Evolutionary conservation across 2,329 filamentous ascomycete genomes (phyloP).

Genomic region (Talaromyces amestolkiae): DNA sequence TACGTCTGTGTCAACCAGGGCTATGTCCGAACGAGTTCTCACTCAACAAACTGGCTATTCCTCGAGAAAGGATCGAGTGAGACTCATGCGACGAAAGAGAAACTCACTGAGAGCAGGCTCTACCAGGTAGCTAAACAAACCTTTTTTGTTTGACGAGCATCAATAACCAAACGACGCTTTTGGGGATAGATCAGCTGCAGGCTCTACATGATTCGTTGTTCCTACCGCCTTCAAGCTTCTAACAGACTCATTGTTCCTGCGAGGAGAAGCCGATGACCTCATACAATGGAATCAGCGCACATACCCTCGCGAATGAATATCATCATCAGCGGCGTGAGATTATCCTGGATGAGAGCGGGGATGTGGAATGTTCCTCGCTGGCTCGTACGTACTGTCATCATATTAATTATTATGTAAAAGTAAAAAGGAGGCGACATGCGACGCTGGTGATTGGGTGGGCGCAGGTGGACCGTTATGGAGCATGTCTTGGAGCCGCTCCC

Average conservation of each 20-base stretch:
- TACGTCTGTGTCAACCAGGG: no score
- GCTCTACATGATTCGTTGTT: not conserved
- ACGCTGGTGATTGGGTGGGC: not conserved
- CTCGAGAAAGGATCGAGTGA: no score
- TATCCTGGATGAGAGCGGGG: not conserved
- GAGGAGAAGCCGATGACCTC: not conserved
- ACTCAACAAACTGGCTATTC: no score
- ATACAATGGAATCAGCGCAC: not conserved
- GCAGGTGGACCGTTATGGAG: not conserved
- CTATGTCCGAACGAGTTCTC: no score
- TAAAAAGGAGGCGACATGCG: not conserved
- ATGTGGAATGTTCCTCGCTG: no score
- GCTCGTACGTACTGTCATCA: no score
- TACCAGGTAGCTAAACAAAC: not conserved
- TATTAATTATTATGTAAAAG: not conserved
- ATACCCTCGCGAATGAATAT: not conserved
- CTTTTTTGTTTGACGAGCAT: not conserved
- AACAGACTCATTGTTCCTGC: no score
- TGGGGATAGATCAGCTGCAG: not conserved
- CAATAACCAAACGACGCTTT: not conserved
- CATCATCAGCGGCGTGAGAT: not conserved
- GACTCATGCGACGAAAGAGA: no score
- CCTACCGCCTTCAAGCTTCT: no score
- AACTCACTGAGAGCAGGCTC: no score
- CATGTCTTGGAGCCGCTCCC: not conserved